Percentiles rank a stretch among this genome's conserved stretches.
Evolutionary conservation across 2,329 filamentous ascomycete species (phyloP).

Genomic region (Epichloe glyceriae): DNA sequence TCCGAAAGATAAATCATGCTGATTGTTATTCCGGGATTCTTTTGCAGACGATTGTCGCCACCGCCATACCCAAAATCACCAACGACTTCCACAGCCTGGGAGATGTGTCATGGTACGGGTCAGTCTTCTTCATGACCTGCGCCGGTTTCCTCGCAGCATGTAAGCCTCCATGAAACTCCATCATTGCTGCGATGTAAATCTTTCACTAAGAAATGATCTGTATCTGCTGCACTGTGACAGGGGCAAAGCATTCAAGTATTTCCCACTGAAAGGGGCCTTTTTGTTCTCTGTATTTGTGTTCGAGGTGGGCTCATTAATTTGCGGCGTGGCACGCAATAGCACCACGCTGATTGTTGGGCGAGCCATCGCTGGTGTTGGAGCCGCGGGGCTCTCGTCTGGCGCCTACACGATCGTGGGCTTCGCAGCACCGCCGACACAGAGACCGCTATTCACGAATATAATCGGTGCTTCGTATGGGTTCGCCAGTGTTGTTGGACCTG

Average conservation of each 20-base stretch:
- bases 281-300: conserved; percentile 35
- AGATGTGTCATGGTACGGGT: conserved; percentile 53
- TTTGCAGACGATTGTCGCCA: conserved; percentile 36
- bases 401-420: conserved; percentile 31
- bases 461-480: background rate
- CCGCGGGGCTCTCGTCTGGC: conserved; percentile 30
- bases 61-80: conserved; percentile 40
- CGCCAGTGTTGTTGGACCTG: background rate
- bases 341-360: conserved; percentile 31
- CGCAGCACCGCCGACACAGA: conserved; percentile 12
- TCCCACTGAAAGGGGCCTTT: conserved; percentile 35
- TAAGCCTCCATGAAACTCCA: background rate
- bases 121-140: conserved; percentile 46
- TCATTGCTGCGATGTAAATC: background rate
- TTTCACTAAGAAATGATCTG: background rate
- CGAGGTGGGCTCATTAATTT: conserved; percentile 40
- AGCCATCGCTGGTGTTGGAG: conserved; percentile 29
- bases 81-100: conserved; percentile 42
- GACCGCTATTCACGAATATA: background rate
- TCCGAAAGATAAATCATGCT: background rate
- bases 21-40: background rate
- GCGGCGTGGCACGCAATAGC: conserved; percentile 26
- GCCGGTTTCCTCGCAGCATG: conserved; percentile 22
- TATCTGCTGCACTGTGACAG: conserved; percentile 30
- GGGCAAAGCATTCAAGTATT: conserved; percentile 42